Conservation (phyloP, 306 rosid species). For the Senna tora region DNA sequence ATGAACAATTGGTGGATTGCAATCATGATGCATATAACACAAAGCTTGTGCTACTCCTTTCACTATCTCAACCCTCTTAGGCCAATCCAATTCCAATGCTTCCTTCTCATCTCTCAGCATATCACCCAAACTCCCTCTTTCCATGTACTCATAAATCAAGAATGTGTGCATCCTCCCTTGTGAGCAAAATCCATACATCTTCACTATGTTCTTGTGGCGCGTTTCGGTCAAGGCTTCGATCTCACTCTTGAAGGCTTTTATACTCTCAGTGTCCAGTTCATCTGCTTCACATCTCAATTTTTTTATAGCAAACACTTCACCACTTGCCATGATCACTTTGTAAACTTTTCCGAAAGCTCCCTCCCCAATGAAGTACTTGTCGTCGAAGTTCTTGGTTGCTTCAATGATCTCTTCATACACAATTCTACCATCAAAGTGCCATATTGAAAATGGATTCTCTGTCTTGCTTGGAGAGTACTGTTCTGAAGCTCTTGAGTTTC, state of each 20-base stretch:
- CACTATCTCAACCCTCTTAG: background rate
- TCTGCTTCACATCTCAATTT: slow-evolving; percentile 25
- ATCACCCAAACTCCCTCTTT: background rate
- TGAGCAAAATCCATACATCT: background rate
- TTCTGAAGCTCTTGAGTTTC: background rate
- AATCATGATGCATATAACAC: slow-evolving; percentile 14
- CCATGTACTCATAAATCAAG: slow-evolving; percentile 10
- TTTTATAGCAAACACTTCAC: slow-evolving; percentile 41
- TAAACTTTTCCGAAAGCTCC: slow-evolving; percentile 32
- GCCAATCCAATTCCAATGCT: slow-evolving; percentile 1
- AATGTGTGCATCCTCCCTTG: background rate
- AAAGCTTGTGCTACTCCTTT: background rate
- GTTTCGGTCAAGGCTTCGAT: slow-evolving; percentile 33
- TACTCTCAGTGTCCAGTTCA: background rate
- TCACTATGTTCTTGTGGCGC: slow-evolving; percentile 20
- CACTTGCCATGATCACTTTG: slow-evolving; percentile 13
- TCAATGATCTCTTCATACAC: slow-evolving; percentile 34
- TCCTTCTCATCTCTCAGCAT: background rate
- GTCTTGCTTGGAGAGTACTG: background rate
- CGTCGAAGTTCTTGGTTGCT: slow-evolving; percentile 36
- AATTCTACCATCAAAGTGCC: slow-evolving; percentile 33
- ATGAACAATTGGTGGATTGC: background rate
- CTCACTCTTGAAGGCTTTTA: slow-evolving; percentile 36
- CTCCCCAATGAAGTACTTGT: slow-evolving; percentile 28
- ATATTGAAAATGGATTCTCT: slow-evolving; percentile 8